A percentile compares a stretch with the other conserved stretches of the same genome.
phyloP scores from a whole-genome alignment of 2,329 filamentous ascomycete genomes.

The Penicillium sp. region DNA sequence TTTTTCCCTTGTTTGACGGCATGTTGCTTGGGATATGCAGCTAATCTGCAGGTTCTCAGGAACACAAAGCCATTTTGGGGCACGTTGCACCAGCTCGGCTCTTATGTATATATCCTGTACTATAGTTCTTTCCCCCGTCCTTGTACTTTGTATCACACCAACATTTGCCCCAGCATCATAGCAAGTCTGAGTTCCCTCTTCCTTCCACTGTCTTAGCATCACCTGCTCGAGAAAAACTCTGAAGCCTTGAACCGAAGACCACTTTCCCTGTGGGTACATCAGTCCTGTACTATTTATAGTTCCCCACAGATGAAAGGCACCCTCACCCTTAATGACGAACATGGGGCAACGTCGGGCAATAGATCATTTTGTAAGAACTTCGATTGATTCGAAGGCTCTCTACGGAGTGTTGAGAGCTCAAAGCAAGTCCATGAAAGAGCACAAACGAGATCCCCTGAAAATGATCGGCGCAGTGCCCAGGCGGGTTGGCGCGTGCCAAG shows the following conservation, averaged over 20 bases:
- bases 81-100: background rate
- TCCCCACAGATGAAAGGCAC: conserved; percentile 5
- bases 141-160: background rate
- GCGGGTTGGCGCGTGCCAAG: conserved; percentile 1
- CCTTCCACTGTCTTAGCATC: background rate
- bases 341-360: background rate
- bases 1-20: background rate
- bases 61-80: background rate
- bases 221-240: background rate
- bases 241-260: background rate
- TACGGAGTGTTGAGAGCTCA: background rate
- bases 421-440: background rate
- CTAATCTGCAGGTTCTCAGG: background rate
- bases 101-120: conserved; percentile 3
- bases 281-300: conserved; percentile 11
- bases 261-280: background rate
- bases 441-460: conserved; percentile 6
- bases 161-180: background rate
- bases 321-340: background rate
- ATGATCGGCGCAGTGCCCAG: background rate
- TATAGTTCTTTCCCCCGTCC: background rate
- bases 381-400: background rate
- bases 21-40: background rate
- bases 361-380: background rate
- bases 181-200: background rate